Evolutionary conservation across 2,329 filamentous ascomycete genomes (phyloP).

Genomic region (Colletotrichum karsti): DNA sequence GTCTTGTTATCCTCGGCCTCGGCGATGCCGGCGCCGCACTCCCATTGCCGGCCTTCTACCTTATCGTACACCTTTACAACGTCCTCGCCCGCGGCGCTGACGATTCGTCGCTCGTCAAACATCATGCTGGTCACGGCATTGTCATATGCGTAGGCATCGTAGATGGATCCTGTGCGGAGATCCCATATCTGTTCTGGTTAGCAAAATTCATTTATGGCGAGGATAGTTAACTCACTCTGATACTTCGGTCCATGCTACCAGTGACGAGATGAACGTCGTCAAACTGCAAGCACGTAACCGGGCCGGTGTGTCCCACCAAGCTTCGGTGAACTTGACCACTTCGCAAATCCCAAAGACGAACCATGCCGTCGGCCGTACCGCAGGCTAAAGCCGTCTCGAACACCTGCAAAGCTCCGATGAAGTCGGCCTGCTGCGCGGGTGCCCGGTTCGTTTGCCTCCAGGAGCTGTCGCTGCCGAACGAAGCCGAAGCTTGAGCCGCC

Average conservation of each 20-base stretch:
- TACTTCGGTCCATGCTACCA: conserved; percentile 89
- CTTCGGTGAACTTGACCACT: conserved; percentile 98
- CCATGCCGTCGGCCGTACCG: conserved; percentile 97
- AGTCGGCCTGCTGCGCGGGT: conserved; percentile 78
- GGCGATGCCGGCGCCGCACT: conserved; percentile 85
- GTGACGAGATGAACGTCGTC: conserved; percentile 96
- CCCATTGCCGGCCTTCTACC: conserved; percentile 94
- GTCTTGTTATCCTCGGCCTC: conserved; percentile 72
- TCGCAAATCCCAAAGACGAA: conserved; percentile 93
- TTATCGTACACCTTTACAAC: conserved; percentile 99
- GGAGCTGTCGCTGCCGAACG: conserved; percentile 66
- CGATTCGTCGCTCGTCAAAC: conserved; percentile 92
- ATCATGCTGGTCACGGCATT: conserved; percentile 94
- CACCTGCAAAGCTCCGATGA: conserved; percentile 93
- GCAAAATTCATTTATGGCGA: not conserved
- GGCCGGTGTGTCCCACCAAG: conserved; percentile 92
- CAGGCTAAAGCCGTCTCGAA: conserved; percentile 96
- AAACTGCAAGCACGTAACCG: conserved; percentile 94
- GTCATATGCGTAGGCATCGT: conserved; percentile 96
- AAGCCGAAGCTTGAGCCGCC: conserved; percentile 85
- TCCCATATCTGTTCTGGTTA: conserved; percentile 88
- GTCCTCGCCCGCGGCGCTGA: conserved; percentile 87
- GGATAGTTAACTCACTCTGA: conserved; percentile 76
- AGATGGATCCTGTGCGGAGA: conserved; percentile 92
- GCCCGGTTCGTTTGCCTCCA: conserved; percentile 81